A percentile compares a stretch with the other conserved stretches of the same genome.
phyloP scores from a whole-genome alignment of 257 asterid genomes.

The Craterostigma plantagineum region DNA sequence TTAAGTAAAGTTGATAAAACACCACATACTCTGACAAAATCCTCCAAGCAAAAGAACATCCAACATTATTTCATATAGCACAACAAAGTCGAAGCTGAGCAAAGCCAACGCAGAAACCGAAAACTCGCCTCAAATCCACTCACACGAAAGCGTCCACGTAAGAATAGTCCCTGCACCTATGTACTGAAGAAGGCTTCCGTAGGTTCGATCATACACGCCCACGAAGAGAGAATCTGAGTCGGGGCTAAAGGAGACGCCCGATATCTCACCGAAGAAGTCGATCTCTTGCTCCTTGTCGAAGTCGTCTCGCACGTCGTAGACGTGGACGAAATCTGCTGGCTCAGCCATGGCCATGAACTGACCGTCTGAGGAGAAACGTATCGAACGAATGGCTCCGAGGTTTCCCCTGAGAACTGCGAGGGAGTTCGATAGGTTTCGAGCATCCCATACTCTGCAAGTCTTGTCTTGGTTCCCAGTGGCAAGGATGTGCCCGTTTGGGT shows the following conservation, averaged over 20 bases:
- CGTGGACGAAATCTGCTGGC: constrained; percentile 46
- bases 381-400: constrained; percentile 57
- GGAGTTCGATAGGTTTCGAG: constrained; percentile 37
- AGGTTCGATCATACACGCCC: constrained; percentile 62
- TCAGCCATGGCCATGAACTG: constrained; percentile 51
- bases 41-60: no score
- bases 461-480: constrained; percentile 72
- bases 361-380: constrained; percentile 55
- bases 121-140: no score
- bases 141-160: constrained; percentile 24
- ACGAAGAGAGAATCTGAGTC: constrained; percentile 48
- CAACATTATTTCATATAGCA: no score
- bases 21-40: no score
- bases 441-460: constrained; percentile 58
- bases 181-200: constrained; percentile 58
- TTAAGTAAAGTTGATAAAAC: no score
- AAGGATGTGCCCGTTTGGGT: constrained; percentile 34
- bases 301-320: constrained; percentile 37
- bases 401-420: constrained; percentile 44
- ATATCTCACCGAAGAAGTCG: constrained; percentile 55
- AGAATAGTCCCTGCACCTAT: constrained; percentile 30
- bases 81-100: no score
- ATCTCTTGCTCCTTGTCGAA: constrained; percentile 53
- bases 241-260: constrained; percentile 54
- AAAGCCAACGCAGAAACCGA: no score